These are phyloP conservation scores for Pichia sp. DNA, from an alignment of 1,139 yeast genomes.

Conservation along the genomic window DNA sequence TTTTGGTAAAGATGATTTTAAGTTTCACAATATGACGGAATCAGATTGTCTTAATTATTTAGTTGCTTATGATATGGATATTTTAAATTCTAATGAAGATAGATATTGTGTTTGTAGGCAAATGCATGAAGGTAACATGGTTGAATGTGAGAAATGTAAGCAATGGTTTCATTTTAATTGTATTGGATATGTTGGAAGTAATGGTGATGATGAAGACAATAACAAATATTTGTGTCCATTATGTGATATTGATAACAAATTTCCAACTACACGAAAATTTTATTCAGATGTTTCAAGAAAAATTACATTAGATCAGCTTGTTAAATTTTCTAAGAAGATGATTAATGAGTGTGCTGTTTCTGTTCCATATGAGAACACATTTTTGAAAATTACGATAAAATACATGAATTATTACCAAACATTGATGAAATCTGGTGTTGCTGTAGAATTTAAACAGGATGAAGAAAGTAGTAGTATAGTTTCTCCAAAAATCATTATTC, in stretches of 20 bases:
- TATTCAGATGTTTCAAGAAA: constrained; percentile 6
- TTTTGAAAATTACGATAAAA: constrained; percentile 4
- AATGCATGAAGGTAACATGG: constrained; percentile 61
- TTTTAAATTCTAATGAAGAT: constrained; percentile 11
- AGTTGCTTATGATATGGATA: constrained; percentile 8
- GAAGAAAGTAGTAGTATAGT: not conserved
- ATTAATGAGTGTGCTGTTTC: constrained; percentile 2
- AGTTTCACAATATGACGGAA: constrained; percentile 3
- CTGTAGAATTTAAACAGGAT: not conserved
- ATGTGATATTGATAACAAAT: constrained; percentile 42
- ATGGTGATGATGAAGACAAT: constrained; percentile 25
- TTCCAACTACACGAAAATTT: constrained; percentile 26
- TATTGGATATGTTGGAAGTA: constrained; percentile 39
- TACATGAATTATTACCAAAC: constrained; percentile 1
- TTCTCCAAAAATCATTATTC: constrained; percentile 31
- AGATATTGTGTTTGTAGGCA: constrained; percentile 67
- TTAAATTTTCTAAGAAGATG: constrained; percentile 1
- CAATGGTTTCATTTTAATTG: constrained; percentile 81
- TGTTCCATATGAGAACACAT: constrained; percentile 2
- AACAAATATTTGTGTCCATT: constrained; percentile 57
- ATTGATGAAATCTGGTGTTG: not conserved
- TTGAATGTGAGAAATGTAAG: constrained; percentile 70
- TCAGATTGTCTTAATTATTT: constrained; percentile 9
- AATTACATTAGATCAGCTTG: constrained; percentile 6
- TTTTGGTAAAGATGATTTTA: constrained; percentile 10